Percentiles rank a stretch among this genome's conserved stretches.
phyloP scores from a whole-genome alignment of 495 filamentous ascomycete genomes.

The Penicillium robsamsonii region DNA sequence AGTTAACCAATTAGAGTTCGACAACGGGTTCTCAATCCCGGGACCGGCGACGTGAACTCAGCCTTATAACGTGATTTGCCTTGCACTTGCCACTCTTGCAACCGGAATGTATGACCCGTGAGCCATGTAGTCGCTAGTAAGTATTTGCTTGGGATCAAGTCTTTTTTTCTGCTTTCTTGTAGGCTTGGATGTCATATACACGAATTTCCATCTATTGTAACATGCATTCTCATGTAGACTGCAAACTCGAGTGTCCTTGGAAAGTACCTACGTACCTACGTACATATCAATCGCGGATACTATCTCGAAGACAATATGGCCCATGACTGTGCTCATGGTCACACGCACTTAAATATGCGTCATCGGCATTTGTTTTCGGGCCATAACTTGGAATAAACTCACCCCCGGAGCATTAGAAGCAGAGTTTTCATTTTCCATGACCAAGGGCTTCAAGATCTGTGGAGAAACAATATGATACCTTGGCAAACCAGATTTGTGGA shows the following conservation, averaged over 20 bases:
- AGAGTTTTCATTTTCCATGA: not conserved
- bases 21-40: conserved; percentile 1
- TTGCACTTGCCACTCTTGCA: not conserved
- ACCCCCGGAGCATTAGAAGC: not conserved
- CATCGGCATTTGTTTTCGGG: not conserved
- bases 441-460: not conserved
- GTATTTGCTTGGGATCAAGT: not conserved
- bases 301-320: not conserved
- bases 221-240: not conserved
- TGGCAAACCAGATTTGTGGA: not conserved
- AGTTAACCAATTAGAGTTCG: conserved; percentile 1
- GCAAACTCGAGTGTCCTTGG: not conserved
- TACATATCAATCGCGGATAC: not conserved
- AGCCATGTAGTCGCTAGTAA: not conserved
- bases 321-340: not conserved
- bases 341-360: not conserved
- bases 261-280: no score
- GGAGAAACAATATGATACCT: not conserved
- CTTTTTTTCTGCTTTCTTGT: not conserved
- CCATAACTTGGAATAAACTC: not conserved
- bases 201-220: not conserved
- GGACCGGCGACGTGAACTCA: conserved; percentile 3
- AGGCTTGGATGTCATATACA: not conserved
- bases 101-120: not conserved
- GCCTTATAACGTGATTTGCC: not conserved